These are phyloP conservation scores for Leucosporidium yakuticum DNA, from an alignment of 768 basidiomycete species.

Conservation along the genomic window DNA sequence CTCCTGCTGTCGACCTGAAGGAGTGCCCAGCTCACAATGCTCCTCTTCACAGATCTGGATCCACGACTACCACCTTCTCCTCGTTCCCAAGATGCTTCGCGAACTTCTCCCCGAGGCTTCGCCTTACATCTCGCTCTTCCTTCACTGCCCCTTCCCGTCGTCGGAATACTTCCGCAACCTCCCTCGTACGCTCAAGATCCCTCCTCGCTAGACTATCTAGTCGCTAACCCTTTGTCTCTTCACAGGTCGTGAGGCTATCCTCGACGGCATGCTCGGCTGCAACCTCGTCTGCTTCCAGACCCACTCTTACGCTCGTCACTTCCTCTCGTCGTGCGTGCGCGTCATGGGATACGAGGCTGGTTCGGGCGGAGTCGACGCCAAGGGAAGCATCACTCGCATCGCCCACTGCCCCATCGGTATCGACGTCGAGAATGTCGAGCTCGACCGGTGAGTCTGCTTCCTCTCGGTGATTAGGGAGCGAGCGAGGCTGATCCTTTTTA, in stretches of 20 bases:
- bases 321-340: slow-evolving; percentile 86
- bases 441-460: slow-evolving; percentile 52
- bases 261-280: slow-evolving; percentile 96
- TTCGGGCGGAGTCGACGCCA: slow-evolving; percentile 60
- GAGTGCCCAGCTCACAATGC: neutral
- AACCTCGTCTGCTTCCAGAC: slow-evolving; percentile 97
- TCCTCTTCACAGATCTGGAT: slow-evolving; percentile 40
- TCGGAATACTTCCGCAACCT: slow-evolving; percentile 92
- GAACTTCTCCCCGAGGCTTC: slow-evolving; percentile 57
- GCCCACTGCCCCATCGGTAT: slow-evolving; percentile 92
- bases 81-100: slow-evolving; percentile 79
- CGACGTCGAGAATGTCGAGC: slow-evolving; percentile 79
- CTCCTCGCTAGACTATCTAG: neutral
- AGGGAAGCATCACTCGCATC: slow-evolving; percentile 70
- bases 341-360: slow-evolving; percentile 92
- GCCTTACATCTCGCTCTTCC: slow-evolving; percentile 72
- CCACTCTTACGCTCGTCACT: slow-evolving; percentile 91
- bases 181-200: slow-evolving; percentile 58
- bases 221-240: slow-evolving; percentile 9
- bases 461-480: neutral
- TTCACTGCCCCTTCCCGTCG: slow-evolving; percentile 96
- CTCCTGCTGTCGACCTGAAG: slow-evolving; percentile 43
- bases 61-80: slow-evolving; percentile 90
- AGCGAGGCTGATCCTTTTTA: neutral
- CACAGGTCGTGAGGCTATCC: slow-evolving; percentile 78